Conservation (phyloP, 1,139 yeast species). For the Candida neerlandica region DNA sequence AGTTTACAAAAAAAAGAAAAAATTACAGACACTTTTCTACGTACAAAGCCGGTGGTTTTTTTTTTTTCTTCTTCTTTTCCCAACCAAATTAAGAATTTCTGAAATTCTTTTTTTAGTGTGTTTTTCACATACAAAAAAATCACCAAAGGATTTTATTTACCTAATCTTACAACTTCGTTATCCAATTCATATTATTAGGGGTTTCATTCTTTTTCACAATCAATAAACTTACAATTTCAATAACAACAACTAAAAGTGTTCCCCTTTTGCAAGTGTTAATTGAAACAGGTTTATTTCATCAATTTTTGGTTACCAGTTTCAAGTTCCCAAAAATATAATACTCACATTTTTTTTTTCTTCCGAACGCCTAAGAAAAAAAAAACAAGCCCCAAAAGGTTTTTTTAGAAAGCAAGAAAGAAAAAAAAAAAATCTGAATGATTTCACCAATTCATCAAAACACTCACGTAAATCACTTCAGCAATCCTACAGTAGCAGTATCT, state of each 20-base stretch:
- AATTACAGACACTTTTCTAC: constrained; percentile 1
- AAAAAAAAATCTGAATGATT: constrained; percentile 7
- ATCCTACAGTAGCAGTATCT: constrained; percentile 2
- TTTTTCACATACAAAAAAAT: not conserved
- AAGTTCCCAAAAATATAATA: not conserved
- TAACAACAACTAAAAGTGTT: not conserved
- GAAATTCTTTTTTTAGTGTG: not conserved
- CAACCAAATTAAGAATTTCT: not conserved
- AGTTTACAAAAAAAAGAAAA: not conserved
- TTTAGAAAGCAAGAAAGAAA: constrained; percentile 3
- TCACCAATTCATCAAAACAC: constrained; percentile 6
- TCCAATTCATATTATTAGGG: not conserved
- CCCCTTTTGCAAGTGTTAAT: not conserved
- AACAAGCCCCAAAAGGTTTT: constrained; percentile 2
- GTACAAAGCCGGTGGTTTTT: not conserved
- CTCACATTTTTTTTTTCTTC: not conserved
- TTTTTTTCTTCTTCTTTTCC: not conserved
- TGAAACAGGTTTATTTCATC: not conserved
- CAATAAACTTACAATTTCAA: not conserved
- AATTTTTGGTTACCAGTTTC: constrained; percentile 1
- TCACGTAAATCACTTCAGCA: constrained; percentile 1
- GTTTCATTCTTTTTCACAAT: not conserved
- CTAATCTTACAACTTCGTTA: not conserved
- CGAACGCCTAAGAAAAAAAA: not conserved
- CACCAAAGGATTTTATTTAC: not conserved